Evolutionary conservation across 805 yeast species (phyloP).

Genomic region (Priceomyces castillae): DNA sequence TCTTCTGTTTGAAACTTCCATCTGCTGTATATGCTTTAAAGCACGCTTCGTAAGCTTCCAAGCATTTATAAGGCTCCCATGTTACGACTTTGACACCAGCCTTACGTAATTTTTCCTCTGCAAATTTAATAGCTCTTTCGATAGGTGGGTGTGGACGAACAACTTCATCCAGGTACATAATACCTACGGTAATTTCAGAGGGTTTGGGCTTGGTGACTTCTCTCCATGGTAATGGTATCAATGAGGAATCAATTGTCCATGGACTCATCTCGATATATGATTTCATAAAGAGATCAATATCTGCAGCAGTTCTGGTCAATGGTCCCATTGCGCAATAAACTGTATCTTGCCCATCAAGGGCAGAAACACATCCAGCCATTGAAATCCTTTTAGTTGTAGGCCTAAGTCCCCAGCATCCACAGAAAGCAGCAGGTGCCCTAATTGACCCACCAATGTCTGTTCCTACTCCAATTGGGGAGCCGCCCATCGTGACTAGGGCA

Average conservation of each 20-base stretch:
- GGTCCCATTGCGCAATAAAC: constrained; percentile 43
- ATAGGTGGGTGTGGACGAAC: constrained; percentile 20
- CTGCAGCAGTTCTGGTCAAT: constrained; percentile 31
- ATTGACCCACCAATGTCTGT: constrained; percentile 58
- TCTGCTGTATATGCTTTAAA: constrained; percentile 4
- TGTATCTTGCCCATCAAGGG: constrained; percentile 2
- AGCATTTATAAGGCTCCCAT: constrained; percentile 47
- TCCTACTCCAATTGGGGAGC: constrained; percentile 36
- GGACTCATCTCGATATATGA: constrained; percentile 48
- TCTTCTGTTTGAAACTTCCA: constrained; percentile 3
- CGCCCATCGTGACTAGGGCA: constrained; percentile 45
- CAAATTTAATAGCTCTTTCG: constrained; percentile 10
- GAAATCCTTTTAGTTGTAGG: constrained; percentile 53
- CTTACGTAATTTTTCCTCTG: constrained; percentile 2
- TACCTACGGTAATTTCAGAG: constrained; percentile 42
- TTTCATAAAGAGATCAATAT: constrained; percentile 46
- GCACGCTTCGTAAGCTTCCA: constrained; percentile 49
- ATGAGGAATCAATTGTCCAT: constrained; percentile 50
- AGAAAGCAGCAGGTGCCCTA: constrained; percentile 52
- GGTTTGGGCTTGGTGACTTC: constrained; percentile 32
- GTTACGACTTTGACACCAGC: constrained; percentile 5
- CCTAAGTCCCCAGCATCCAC: constrained; percentile 49
- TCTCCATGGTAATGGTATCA: constrained; percentile 52
- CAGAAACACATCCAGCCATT: constrained; percentile 18
- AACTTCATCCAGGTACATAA: constrained; percentile 37